Conservation (phyloP, 179 eudicot species). For the Nepenthes alata region DNA sequence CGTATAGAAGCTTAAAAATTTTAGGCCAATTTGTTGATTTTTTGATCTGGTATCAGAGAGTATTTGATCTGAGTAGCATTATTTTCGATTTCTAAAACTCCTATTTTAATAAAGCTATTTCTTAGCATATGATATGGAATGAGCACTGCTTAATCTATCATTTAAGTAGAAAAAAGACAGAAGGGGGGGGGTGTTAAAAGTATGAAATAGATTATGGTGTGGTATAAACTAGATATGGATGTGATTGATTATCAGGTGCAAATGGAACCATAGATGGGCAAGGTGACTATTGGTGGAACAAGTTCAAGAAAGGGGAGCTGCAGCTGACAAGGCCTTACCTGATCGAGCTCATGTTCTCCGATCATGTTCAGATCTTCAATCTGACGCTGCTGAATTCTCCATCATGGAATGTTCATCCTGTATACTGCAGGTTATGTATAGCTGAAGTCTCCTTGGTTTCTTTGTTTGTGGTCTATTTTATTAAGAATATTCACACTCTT, state of each 20-base stretch:
- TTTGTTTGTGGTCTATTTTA: no score
- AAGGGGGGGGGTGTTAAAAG: no score
- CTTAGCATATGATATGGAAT: no score
- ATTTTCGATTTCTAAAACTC: no score
- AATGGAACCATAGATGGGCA: constrained; percentile 86
- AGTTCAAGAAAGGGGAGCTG: constrained; percentile 48
- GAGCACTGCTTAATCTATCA: no score
- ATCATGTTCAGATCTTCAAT: constrained; percentile 55
- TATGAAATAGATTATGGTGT: not conserved
- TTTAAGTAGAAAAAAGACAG: no score
- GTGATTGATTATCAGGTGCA: constrained; percentile 23
- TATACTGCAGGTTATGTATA: constrained; percentile 52
- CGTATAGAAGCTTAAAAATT: no score
- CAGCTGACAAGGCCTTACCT: constrained; percentile 57
- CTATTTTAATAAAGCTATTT: no score
- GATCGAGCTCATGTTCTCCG: constrained; percentile 65
- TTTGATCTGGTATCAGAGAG: no score
- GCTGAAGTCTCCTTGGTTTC: no score
- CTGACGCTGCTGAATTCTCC: constrained; percentile 73
- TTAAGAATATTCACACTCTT: no score
- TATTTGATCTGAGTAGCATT: not conserved
- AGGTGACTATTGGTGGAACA: constrained; percentile 67
- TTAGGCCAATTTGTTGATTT: no score
- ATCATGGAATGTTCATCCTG: constrained; percentile 75
- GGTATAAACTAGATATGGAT: not conserved